A percentile compares a stretch with the other conserved stretches of the same genome.
phyloP scores from a whole-genome alignment of 208 protist genomes.

The Acanthamoeba culbertsoni region DNA sequence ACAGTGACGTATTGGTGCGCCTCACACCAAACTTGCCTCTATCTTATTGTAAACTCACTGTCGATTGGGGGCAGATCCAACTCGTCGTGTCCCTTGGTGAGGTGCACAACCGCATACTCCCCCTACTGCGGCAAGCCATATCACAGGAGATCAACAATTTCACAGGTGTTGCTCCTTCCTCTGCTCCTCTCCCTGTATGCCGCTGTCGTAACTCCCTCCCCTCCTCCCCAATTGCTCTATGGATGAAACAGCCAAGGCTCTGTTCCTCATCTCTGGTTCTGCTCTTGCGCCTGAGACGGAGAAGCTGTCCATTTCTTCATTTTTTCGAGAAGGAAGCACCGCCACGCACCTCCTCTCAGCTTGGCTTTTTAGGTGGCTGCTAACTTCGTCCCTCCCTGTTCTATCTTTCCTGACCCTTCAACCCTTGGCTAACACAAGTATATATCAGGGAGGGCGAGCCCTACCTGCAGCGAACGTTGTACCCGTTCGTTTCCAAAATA shows the following conservation, averaged over 20 bases:
- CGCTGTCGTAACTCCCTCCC: not conserved
- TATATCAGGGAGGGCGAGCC: not conserved
- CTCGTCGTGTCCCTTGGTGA: not conserved
- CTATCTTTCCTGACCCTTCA: not conserved
- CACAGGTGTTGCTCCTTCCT: not conserved
- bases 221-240: not conserved
- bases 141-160: conserved; percentile 1
- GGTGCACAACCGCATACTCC: not conserved
- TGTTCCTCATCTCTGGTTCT: not conserved
- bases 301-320: not conserved
- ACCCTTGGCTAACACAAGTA: not conserved
- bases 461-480: conserved; percentile 1
- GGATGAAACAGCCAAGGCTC: not conserved
- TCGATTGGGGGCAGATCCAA: not conserved
- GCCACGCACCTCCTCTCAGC: not conserved
- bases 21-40: not conserved
- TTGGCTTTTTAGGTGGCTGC: not conserved
- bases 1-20: not conserved
- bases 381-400: not conserved
- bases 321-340: conserved; percentile 8
- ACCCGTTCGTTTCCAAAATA: conserved; percentile 18
- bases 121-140: not conserved
- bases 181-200: not conserved
- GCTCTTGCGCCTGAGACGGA: not conserved
- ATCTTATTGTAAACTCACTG: not conserved